Evolutionary conservation across 78 protist species (phyloP).

Genomic region (Dictyostelium brefeldianum): DNA sequence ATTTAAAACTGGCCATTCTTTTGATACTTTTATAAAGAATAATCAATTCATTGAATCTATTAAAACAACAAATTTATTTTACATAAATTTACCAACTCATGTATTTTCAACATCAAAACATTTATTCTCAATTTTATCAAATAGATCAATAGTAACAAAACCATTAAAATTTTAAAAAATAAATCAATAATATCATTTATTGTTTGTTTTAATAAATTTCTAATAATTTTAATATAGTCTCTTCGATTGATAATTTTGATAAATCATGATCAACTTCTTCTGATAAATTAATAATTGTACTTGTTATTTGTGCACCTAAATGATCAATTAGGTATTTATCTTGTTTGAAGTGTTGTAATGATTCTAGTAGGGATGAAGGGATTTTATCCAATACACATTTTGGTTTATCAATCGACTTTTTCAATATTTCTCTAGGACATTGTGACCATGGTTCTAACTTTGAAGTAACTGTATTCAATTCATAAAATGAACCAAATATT

Average conservation of each 20-base stretch:
- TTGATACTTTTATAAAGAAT: not conserved
- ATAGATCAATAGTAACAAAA: not conserved
- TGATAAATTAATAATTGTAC: not conserved
- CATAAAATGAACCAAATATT: constrained; percentile 37
- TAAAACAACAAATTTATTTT: not conserved
- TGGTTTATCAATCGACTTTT: not conserved
- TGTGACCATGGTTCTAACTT: not conserved
- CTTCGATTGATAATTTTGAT: too few relatives aligned
- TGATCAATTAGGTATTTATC: not conserved
- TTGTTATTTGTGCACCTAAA: not conserved
- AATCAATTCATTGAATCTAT: not conserved
- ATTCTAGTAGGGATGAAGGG: not conserved
- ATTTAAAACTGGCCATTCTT: not conserved
- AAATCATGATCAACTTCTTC: too few relatives aligned
- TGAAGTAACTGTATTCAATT: not conserved
- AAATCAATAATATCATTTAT: too few relatives aligned
- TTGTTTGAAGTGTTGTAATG: not conserved
- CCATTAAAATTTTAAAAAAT: not conserved
- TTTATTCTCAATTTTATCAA: not conserved
- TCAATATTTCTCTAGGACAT: constrained; percentile 22
- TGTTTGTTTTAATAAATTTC: too few relatives aligned
- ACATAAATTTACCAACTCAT: not conserved
- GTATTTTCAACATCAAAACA: not conserved
- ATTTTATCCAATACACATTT: too few relatives aligned
- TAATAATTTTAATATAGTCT: too few relatives aligned